These are phyloP conservation scores for Acanthamoeba culbertsoni DNA, from an alignment of 208 protist genomes.

Conservation along the genomic window DNA sequence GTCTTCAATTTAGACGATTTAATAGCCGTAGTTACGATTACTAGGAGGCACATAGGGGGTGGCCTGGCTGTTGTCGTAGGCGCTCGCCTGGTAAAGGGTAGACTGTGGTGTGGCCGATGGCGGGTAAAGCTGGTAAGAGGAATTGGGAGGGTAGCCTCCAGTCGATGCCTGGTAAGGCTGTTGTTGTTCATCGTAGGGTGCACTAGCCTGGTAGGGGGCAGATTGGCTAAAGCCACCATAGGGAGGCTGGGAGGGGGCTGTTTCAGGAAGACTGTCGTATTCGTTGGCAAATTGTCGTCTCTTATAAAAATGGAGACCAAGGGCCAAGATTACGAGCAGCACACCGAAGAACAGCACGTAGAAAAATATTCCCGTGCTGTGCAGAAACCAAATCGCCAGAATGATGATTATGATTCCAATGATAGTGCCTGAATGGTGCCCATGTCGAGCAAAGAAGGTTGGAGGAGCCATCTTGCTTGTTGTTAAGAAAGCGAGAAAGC, in stretches of 20 bases:
- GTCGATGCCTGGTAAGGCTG: not conserved
- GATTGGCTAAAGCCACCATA: not conserved
- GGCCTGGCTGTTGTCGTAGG: not conserved
- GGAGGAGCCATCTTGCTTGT: not conserved
- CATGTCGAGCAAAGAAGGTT: not conserved
- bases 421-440: not conserved
- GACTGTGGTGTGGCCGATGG: not conserved
- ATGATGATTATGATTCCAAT: not conserved
- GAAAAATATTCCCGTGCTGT: not conserved
- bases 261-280: not conserved
- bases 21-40: not conserved
- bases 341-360: not conserved
- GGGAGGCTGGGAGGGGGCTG: not conserved
- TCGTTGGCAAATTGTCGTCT: not conserved
- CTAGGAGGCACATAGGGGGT: not conserved
- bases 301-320: slow-evolving; percentile 4
- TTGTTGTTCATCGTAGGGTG: not conserved
- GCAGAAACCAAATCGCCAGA: not conserved
- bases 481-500: too few relatives aligned
- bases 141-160: not conserved
- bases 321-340: not conserved
- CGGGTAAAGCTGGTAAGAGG: not conserved
- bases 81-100: not conserved
- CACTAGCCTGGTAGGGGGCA: not conserved
- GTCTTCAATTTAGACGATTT: not conserved